phyloP scores from a whole-genome alignment of 306 rosid genomes.

The Lathyrus oleraceus region DNA sequence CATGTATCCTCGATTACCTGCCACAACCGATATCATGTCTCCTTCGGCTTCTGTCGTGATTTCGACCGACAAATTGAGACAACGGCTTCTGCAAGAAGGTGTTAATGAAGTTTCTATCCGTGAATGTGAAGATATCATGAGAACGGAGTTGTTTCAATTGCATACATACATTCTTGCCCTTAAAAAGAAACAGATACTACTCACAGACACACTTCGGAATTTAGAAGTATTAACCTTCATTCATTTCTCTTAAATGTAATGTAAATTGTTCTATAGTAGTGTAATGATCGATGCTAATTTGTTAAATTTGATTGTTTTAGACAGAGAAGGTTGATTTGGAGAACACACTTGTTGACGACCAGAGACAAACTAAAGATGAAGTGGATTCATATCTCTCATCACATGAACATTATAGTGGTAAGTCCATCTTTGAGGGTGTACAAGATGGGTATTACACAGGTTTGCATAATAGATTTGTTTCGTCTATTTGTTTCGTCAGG shows the following conservation, averaged over 20 bases:
- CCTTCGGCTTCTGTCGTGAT: conserved; percentile 47
- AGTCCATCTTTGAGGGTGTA: too few relatives aligned
- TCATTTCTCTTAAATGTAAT: too few relatives aligned
- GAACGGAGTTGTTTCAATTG: conserved; percentile 56
- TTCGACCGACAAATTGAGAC: conserved; percentile 64
- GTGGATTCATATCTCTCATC: conserved; percentile 46
- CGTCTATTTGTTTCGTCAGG: too few relatives aligned
- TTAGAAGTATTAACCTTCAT: conserved; percentile 52
- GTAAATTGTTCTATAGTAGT: too few relatives aligned
- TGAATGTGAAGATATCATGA: conserved; percentile 81
- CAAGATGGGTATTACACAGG: too few relatives aligned
- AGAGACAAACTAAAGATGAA: conserved; percentile 52
- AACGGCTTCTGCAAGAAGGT: conserved; percentile 62
- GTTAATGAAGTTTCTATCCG: conserved; percentile 55
- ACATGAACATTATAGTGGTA: conserved; percentile 72
- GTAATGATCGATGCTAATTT: too few relatives aligned
- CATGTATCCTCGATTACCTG: conserved; percentile 76
- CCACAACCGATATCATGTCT: conserved; percentile 64
- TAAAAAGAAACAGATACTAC: conserved; percentile 73
- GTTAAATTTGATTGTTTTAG: conserved; percentile 41
- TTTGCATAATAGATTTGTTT: too few relatives aligned
- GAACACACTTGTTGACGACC: conserved; percentile 85
- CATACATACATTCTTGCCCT: conserved; percentile 68
- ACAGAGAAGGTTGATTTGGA: conserved; percentile 96
- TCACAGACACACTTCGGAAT: conserved; percentile 71